These are phyloP conservation scores for Talaromyces borbonicus DNA, from an alignment of 495 filamentous ascomycete species.

Conservation along the genomic window DNA sequence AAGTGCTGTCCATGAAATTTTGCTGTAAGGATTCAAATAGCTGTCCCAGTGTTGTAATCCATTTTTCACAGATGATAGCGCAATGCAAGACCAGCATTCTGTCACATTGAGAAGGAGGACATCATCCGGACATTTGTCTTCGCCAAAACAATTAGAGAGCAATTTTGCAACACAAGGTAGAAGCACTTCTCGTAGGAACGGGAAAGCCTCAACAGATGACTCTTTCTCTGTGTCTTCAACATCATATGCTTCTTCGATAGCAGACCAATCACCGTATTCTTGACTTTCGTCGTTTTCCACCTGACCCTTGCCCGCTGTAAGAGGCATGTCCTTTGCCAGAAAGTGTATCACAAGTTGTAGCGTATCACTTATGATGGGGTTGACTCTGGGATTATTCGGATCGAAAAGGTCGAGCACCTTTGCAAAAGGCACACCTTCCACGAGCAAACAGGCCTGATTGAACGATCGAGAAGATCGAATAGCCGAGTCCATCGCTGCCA, in stretches of 20 bases:
- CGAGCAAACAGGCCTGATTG: conserved; percentile 25
- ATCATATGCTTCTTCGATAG: conserved; percentile 41
- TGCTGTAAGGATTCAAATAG: conserved; percentile 46
- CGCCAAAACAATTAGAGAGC: conserved; percentile 60
- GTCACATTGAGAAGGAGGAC: conserved; percentile 43
- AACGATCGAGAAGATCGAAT: conserved; percentile 29
- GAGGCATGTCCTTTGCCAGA: conserved; percentile 21
- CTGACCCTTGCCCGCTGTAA: background rate
- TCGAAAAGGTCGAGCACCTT: conserved; percentile 31
- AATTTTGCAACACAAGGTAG: conserved; percentile 45
- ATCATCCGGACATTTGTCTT: conserved; percentile 50
- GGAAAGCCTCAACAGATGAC: conserved; percentile 16
- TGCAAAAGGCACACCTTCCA: conserved; percentile 26
- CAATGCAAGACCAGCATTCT: conserved; percentile 50
- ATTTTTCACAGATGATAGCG: conserved; percentile 38
- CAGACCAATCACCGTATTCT: conserved; percentile 62
- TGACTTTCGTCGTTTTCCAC: conserved; percentile 55
- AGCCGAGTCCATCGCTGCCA: conserved; percentile 41
- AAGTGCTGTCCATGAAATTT: conserved; percentile 52
- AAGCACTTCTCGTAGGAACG: conserved; percentile 33
- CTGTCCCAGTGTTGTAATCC: conserved; percentile 42
- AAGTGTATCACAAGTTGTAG: conserved; percentile 29
- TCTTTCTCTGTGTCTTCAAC: conserved; percentile 17
- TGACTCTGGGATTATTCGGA: conserved; percentile 23
- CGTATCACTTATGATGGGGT: conserved; percentile 26